phyloP scores from a whole-genome alignment of 306 rosid genomes.

The Phaseolus lunatus region DNA sequence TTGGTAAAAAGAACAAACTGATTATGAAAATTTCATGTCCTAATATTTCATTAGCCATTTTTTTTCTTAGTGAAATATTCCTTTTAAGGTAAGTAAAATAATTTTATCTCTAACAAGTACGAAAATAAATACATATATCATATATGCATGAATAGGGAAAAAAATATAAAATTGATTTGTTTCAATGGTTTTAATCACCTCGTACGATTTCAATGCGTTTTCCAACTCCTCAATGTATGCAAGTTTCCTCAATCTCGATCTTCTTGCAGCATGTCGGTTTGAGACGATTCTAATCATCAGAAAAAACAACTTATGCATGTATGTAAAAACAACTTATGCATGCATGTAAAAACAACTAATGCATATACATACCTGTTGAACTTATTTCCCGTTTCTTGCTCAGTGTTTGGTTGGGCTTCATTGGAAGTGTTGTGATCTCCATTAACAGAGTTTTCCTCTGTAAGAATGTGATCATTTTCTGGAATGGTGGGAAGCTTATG shows the following conservation, averaged over 20 bases:
- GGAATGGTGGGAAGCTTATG: background rate
- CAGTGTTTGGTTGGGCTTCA: background rate
- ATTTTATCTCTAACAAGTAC: background rate
- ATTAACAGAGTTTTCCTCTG: background rate
- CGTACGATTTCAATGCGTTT: background rate
- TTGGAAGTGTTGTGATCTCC: background rate
- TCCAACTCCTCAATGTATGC: constrained; percentile 18
- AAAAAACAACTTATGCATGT: background rate
- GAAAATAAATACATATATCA: no score
- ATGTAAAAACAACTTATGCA: background rate
- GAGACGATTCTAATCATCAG: constrained; percentile 11
- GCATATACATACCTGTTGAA: constrained; percentile 40
- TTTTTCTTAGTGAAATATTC: background rate
- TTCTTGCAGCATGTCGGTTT: background rate
- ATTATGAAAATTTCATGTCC: background rate
- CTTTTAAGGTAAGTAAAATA: background rate
- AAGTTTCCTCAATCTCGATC: background rate
- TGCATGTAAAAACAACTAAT: background rate
- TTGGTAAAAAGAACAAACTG: background rate
- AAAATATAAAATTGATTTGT: background rate
- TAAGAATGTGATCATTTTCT: background rate
- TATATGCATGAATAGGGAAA: background rate
- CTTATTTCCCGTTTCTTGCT: constrained; percentile 38
- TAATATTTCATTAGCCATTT: background rate
- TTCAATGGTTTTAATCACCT: constrained; percentile 26